phyloP scores from a whole-genome alignment of 352 stramenopile species.

The Pelagophyceae sp. region DNA sequence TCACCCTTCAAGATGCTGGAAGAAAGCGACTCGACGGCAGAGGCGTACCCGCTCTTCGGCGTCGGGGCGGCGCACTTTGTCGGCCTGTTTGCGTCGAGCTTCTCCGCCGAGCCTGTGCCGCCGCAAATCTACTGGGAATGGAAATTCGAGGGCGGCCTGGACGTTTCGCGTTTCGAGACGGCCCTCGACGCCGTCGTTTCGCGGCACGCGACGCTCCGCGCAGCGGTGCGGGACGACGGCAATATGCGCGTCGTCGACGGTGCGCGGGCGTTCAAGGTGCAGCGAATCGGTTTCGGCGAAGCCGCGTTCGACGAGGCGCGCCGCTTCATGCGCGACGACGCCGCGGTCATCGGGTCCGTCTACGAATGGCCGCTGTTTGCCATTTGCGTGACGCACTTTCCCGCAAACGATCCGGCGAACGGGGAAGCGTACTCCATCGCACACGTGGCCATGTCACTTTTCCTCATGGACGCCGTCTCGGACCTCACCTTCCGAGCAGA shows the following conservation, averaged over 20 bases:
- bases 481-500: constrained; percentile 24
- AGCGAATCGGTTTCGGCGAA: neutral
- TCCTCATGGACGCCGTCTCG: constrained; percentile 25
- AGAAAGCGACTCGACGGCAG: neutral
- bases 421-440: neutral
- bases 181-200: constrained; percentile 16
- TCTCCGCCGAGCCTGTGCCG: neutral
- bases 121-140: constrained; percentile 29
- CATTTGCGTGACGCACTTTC: neutral
- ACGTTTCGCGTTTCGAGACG: neutral
- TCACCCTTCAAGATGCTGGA: constrained; percentile 11
- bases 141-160: neutral
- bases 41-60: constrained; percentile 24
- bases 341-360: neutral
- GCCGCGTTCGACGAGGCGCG: neutral
- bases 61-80: constrained; percentile 28
- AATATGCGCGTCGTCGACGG: constrained; percentile 6
- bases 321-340: neutral
- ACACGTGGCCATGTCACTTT: constrained; percentile 22
- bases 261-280: neutral
- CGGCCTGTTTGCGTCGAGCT: constrained; percentile 19
- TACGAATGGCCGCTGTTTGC: constrained; percentile 25
- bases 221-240: neutral
- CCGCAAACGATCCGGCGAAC: too few relatives aligned
- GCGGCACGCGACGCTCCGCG: constrained; percentile 17